These are phyloP conservation scores for Pleurotus giganteus DNA, from an alignment of 768 basidiomycete species.

Conservation along the genomic window DNA sequence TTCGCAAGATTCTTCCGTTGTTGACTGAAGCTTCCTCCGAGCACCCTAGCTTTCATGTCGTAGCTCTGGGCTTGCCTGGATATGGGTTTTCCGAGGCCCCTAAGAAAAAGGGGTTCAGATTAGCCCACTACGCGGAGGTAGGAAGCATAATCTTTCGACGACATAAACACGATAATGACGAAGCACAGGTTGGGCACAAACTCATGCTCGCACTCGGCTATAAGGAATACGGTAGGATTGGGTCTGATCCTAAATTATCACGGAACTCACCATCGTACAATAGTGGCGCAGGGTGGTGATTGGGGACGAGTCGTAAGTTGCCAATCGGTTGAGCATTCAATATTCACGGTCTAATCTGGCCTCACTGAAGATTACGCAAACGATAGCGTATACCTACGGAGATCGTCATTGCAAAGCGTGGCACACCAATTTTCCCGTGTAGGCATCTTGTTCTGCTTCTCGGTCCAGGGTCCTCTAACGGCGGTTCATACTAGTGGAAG, in stretches of 20 bases:
- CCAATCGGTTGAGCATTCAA: background rate
- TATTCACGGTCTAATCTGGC: background rate
- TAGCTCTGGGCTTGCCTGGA: slow-evolving; percentile 56
- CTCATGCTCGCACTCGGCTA: slow-evolving; percentile 50
- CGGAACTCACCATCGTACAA: background rate
- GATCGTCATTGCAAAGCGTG: slow-evolving; percentile 40
- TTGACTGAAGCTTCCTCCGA: slow-evolving; percentile 40
- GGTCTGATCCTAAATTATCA: background rate
- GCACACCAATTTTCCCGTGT: slow-evolving; percentile 43
- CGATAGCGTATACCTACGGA: slow-evolving; percentile 33
- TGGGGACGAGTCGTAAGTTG: slow-evolving; percentile 21
- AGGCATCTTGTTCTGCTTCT: slow-evolving; percentile 13
- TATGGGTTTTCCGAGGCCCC: slow-evolving; percentile 62
- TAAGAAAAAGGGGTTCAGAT: slow-evolving; percentile 47
- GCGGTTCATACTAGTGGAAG: slow-evolving; percentile 10
- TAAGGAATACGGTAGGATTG: slow-evolving; percentile 38
- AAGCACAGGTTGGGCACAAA: slow-evolving; percentile 39
- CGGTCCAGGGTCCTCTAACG: background rate
- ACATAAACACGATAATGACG: background rate
- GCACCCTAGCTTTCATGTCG: slow-evolving; percentile 60
- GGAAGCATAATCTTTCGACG: slow-evolving; percentile 9
- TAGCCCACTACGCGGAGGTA: slow-evolving; percentile 48
- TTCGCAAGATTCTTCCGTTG: slow-evolving; percentile 53
- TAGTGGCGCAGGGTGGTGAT: slow-evolving; percentile 43
- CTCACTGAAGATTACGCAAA: slow-evolving; percentile 37